phyloP scores from a whole-genome alignment of 495 filamentous ascomycete genomes.

The Tuber indicum region DNA sequence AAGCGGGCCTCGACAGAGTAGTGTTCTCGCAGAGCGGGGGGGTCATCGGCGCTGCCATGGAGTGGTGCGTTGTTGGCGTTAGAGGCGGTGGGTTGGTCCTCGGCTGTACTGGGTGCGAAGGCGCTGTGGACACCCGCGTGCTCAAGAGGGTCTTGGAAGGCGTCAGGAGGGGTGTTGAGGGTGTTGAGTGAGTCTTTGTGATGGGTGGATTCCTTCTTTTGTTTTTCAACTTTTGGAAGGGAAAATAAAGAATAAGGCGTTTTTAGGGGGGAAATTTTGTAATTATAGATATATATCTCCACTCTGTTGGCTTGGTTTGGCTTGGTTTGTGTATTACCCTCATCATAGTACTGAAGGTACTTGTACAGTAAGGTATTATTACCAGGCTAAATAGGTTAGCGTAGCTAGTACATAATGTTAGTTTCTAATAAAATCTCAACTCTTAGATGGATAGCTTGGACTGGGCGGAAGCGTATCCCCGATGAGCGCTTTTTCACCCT shows the following conservation, averaged over 20 bases:
- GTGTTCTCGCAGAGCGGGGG: conserved; percentile 49
- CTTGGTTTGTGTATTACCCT: not conserved
- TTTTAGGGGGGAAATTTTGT: not conserved
- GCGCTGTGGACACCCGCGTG: conserved; percentile 43
- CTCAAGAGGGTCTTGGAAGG: conserved; percentile 35
- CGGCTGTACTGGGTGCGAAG: conserved; percentile 41
- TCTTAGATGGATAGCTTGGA: not conserved
- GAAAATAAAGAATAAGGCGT: not conserved
- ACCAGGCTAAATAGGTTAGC: not conserved
- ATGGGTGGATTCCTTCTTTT: not conserved
- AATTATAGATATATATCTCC: conserved; percentile 2
- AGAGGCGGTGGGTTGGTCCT: conserved; percentile 43
- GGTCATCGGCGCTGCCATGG: conserved; percentile 45
- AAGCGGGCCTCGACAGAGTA: conserved; percentile 33
- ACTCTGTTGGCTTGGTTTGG: not conserved
- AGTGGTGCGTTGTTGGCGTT: conserved; percentile 44
- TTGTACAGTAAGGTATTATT: not conserved
- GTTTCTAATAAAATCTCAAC: not conserved
- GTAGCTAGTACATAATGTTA: not conserved
- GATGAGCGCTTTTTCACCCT: no score
- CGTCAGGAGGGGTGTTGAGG: conserved; percentile 34
- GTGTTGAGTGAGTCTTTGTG: not conserved
- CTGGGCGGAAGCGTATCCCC: not conserved
- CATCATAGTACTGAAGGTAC: not conserved
- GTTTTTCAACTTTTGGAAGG: not conserved